phyloP scores from a whole-genome alignment of 2,329 filamentous ascomycete genomes.

The Pseudonectria buxi region DNA sequence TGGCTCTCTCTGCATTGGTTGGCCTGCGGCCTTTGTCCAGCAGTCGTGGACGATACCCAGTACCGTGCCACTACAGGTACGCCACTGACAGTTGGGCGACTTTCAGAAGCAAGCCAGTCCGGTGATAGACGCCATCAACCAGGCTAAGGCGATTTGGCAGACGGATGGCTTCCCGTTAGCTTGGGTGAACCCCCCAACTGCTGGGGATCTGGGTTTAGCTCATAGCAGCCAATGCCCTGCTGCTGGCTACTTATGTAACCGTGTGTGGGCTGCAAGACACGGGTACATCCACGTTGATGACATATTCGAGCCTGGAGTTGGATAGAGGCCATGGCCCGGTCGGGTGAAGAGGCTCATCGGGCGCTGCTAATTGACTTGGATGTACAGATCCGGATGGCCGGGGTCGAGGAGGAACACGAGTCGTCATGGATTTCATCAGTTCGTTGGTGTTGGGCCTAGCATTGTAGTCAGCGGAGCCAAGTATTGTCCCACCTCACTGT shows the following conservation, averaged over 20 bases:
- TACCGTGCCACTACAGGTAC: no score
- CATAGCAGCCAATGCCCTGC: constrained; percentile 12
- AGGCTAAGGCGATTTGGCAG: constrained; percentile 18
- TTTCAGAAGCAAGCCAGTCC: background rate
- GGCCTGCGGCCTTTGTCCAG: no score
- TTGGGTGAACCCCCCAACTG: constrained; percentile 14
- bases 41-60: no score
- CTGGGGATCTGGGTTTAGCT: constrained; percentile 14
- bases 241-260: background rate
- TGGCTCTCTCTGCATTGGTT: no score
- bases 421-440: constrained; percentile 4
- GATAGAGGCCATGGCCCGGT: no score
- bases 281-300: background rate
- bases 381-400: no score
- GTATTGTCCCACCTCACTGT: constrained; percentile 15
- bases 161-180: constrained; percentile 23
- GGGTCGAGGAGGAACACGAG: background rate
- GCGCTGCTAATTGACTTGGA: no score
- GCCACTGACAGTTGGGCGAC: no score
- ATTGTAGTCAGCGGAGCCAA: constrained; percentile 12
- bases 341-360: no score
- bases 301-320: background rate
- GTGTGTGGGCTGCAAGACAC: no score
- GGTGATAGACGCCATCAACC: constrained; percentile 12
- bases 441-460: constrained; percentile 1